Percentiles rank a stretch among this genome's conserved stretches.
Evolutionary conservation across 2,329 filamentous ascomycete genomes (phyloP).

Genomic region (Purpureocillium lavendulum): DNA sequence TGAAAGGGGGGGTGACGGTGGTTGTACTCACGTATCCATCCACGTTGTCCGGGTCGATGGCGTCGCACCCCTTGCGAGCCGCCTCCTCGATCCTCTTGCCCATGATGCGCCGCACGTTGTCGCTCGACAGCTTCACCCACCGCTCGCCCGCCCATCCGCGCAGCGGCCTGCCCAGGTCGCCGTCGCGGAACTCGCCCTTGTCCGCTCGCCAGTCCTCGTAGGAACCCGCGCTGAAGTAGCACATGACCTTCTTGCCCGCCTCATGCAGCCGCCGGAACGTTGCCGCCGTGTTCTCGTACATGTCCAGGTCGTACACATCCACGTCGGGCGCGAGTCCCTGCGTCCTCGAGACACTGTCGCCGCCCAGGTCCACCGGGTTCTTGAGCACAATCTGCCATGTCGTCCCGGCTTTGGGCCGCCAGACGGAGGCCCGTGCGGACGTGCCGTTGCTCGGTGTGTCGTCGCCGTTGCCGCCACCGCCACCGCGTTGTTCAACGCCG

Average conservation of each 20-base stretch:
- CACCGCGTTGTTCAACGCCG: slow-evolving; percentile 6
- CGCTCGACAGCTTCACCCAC: slow-evolving; percentile 54
- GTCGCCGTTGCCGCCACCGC: slow-evolving; percentile 10
- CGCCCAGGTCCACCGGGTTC: slow-evolving; percentile 28
- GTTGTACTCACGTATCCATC: slow-evolving; percentile 52
- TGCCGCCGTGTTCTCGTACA: slow-evolving; percentile 43
- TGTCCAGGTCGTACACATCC: slow-evolving; percentile 37
- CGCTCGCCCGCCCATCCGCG: slow-evolving; percentile 59
- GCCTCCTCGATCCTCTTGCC: slow-evolving; percentile 49
- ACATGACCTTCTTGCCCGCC: slow-evolving; percentile 54
- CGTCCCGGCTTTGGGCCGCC: slow-evolving; percentile 43
- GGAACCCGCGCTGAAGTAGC: slow-evolving; percentile 67
- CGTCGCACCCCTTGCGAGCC: slow-evolving; percentile 54
- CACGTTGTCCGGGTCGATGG: slow-evolving; percentile 64
- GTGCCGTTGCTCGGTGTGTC: too few species aligned
- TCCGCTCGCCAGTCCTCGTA: slow-evolving; percentile 58
- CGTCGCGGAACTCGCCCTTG: slow-evolving; percentile 39
- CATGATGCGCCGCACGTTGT: slow-evolving; percentile 58
- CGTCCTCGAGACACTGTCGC: slow-evolving; percentile 28
- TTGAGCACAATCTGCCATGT: slow-evolving; percentile 56
- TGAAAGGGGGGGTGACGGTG: too few species aligned
- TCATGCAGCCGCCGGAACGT: slow-evolving; percentile 48
- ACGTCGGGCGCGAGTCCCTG: slow-evolving; percentile 35
- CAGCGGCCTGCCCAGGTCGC: slow-evolving; percentile 49
- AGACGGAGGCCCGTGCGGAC: slow-evolving; percentile 20